Evolutionary conservation across 257 asterid genomes (phyloP).

Genomic region (Penstemon barbatus): DNA sequence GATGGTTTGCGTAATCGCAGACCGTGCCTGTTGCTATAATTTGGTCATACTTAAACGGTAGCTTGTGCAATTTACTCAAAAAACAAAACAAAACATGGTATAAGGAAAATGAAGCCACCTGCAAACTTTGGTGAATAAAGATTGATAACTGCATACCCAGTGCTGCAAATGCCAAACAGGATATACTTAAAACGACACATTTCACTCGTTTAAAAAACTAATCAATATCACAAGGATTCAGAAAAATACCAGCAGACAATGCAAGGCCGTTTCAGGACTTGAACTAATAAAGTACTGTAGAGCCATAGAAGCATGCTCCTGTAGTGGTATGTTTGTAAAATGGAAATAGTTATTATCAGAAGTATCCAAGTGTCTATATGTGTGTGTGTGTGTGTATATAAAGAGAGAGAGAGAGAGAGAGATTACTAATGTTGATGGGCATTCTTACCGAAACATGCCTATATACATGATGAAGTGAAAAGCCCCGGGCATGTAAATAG

Average conservation of each 20-base stretch:
- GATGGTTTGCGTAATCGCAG: no score
- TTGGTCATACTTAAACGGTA: neutral
- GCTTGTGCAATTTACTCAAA: no score
- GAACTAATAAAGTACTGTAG: constrained; percentile 66
- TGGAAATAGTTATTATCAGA: constrained; percentile 4
- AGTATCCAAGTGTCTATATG: neutral
- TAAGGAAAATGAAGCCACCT: constrained; percentile 40
- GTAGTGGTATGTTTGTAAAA: constrained; percentile 23
- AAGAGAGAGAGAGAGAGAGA: neutral
- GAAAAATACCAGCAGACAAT: constrained; percentile 60
- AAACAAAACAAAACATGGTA: neutral
- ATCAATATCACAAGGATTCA: neutral
- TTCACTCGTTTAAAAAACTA: neutral
- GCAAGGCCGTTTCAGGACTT: constrained; percentile 56
- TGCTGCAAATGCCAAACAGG: constrained; percentile 42
- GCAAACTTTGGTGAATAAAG: constrained; percentile 73
- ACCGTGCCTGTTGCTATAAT: no score
- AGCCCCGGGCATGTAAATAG: constrained; percentile 73
- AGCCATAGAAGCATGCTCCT: constrained; percentile 96
- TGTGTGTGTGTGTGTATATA: no score
- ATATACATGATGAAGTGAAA: constrained; percentile 69
- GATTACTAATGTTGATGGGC: neutral
- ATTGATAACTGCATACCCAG: constrained; percentile 86
- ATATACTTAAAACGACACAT: constrained; percentile 8
- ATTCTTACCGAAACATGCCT: constrained; percentile 70